Conservation (phyloP, 345 rosid genomes). For the Anastatica hierochuntica region DNA sequence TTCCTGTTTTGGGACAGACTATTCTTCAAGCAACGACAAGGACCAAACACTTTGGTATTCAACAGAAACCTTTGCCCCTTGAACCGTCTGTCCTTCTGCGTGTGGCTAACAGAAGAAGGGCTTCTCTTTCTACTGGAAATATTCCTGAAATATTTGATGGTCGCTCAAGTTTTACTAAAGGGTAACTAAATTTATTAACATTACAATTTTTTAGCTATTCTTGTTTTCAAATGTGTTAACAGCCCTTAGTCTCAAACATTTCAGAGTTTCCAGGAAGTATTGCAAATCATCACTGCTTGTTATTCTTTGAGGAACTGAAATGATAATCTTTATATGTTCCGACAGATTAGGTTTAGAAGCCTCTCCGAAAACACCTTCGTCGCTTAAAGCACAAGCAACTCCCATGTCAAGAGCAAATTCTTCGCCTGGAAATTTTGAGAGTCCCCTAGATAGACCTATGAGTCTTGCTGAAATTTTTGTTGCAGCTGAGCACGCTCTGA, state of each 20-base stretch:
- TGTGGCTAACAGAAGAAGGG: conserved; percentile 92
- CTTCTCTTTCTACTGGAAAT: conserved; percentile 96
- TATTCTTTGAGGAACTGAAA: conserved; percentile 22
- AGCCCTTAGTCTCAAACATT: not conserved
- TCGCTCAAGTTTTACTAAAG: conserved; percentile 46
- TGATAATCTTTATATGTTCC: conserved; percentile 20
- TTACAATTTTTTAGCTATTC: not conserved
- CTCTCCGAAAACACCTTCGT: conserved; percentile 35
- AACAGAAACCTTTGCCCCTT: conserved; percentile 79
- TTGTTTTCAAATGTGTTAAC: conserved; percentile 9
- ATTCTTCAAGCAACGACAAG: conserved; percentile 71
- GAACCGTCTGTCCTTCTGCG: conserved; percentile 92
- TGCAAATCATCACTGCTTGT: conserved; percentile 8
- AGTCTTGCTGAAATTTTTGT: conserved; percentile 92
- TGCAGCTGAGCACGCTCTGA: conserved; percentile 85
- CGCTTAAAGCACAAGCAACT: conserved; percentile 34
- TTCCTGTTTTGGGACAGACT: conserved; percentile 37
- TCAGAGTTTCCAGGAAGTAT: not conserved
- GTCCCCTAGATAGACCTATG: conserved; percentile 84
- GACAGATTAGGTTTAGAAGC: conserved; percentile 71
- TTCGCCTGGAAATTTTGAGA: conserved; percentile 73
- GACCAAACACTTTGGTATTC: conserved; percentile 77
- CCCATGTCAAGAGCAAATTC: conserved; percentile 69
- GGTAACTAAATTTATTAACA: conserved; percentile 40
- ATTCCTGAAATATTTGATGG: conserved; percentile 57